These are phyloP conservation scores for Metschnikowia arizonensis DNA, from an alignment of 805 yeast species.

Conservation along the genomic window DNA sequence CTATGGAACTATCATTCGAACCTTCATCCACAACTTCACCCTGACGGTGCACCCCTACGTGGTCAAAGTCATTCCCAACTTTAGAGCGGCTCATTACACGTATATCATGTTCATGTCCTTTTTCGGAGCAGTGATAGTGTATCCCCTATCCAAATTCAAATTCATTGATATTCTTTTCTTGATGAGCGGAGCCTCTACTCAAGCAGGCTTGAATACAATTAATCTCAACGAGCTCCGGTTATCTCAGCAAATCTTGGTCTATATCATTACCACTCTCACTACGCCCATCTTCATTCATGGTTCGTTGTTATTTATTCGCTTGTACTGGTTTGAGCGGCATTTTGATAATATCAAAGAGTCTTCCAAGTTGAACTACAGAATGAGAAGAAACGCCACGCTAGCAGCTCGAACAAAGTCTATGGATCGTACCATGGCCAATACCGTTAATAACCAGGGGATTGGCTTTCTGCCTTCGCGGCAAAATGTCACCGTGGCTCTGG, in stretches of 20 bases:
- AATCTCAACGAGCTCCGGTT: slow-evolving; percentile 58
- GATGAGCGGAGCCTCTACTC: slow-evolving; percentile 75
- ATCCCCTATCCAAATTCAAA: slow-evolving; percentile 59
- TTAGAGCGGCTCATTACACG: slow-evolving; percentile 64
- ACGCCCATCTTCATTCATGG: slow-evolving; percentile 91
- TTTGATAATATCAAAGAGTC: slow-evolving; percentile 76
- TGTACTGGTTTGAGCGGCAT: slow-evolving; percentile 85
- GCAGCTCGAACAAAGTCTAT: slow-evolving; percentile 46
- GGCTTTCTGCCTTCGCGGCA: slow-evolving; percentile 8
- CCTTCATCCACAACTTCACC: slow-evolving; percentile 33
- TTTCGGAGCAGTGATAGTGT: slow-evolving; percentile 69
- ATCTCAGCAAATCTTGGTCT: slow-evolving; percentile 79
- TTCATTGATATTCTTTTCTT: slow-evolving; percentile 82
- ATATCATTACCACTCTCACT: slow-evolving; percentile 57
- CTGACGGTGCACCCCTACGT: slow-evolving; percentile 40
- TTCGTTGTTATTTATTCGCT: slow-evolving; percentile 65
- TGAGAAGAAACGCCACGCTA: slow-evolving; percentile 76
- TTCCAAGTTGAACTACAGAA: slow-evolving; percentile 73
- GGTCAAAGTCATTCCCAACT: slow-evolving; percentile 45
- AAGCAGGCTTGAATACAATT: slow-evolving; percentile 86
- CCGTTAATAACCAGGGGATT: slow-evolving; percentile 33
- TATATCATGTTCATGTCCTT: slow-evolving; percentile 61
- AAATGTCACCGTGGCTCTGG: slow-evolving; percentile 1
- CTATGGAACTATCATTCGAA: slow-evolving; percentile 23
- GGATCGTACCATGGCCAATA: slow-evolving; percentile 26